These are phyloP conservation scores for Pezicula carpinea DNA, from an alignment of 2,329 filamentous ascomycete genomes.

Conservation along the genomic window DNA sequence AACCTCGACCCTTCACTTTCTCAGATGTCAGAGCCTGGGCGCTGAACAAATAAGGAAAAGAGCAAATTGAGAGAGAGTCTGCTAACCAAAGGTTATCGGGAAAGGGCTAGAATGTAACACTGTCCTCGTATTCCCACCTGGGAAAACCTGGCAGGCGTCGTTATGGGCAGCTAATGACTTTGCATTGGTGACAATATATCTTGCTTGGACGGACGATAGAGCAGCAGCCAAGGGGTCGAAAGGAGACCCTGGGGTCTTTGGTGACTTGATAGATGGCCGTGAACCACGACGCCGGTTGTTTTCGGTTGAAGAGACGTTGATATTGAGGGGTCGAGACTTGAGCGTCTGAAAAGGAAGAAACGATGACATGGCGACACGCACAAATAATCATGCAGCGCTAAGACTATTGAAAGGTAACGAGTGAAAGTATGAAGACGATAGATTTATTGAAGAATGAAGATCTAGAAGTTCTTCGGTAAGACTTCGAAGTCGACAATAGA, in stretches of 20 bases:
- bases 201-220: conserved; percentile 2
- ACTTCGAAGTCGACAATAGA: no score
- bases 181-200: conserved; percentile 11
- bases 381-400: no score
- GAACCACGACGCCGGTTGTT: no score
- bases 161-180: conserved; percentile 12
- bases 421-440: no score
- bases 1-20: conserved; percentile 11
- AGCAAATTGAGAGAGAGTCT: no score
- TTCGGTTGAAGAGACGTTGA: not conserved
- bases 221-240: not conserved
- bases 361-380: no score
- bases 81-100: conserved; percentile 15
- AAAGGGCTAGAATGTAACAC: conserved; percentile 20
- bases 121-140: conserved; percentile 23
- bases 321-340: not conserved
- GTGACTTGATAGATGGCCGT: not conserved
- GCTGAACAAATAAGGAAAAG: not conserved
- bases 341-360: no score
- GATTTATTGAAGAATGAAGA: no score
- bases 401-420: no score
- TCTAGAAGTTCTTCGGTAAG: no score
- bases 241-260: not conserved
- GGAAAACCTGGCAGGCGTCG: conserved; percentile 18
- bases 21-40: not conserved